Conservation (phyloP, 192 early-diverging fungal species). For the Coemansia javaensis region DNA sequence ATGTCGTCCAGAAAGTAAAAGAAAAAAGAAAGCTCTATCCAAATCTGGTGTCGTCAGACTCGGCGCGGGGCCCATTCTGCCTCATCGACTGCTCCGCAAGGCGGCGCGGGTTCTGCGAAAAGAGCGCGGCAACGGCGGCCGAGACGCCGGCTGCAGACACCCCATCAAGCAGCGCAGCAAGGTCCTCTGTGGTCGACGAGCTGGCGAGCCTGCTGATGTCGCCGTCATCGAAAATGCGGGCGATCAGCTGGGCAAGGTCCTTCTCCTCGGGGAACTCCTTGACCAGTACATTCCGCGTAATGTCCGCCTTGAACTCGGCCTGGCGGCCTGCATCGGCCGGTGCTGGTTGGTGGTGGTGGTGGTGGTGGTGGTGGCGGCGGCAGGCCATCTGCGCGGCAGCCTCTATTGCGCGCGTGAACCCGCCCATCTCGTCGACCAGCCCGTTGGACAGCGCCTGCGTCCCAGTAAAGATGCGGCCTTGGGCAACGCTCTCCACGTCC, state of each 20-base stretch:
- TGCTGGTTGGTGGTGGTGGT: too few relatives aligned
- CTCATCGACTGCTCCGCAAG: background rate
- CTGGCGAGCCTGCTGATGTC: too few relatives aligned
- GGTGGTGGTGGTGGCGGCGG: too few relatives aligned
- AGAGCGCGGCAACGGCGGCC: conserved; percentile 2
- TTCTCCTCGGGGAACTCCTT: conserved; percentile 44
- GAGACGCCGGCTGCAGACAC: background rate
- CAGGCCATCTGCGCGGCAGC: conserved; percentile 19
- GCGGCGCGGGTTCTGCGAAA: background rate
- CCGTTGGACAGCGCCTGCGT: conserved; percentile 53
- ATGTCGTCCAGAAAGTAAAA: too few relatives aligned
- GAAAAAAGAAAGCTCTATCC: too few relatives aligned
- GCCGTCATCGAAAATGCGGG: background rate
- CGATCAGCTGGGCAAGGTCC: background rate
- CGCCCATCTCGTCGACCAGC: conserved; percentile 62
- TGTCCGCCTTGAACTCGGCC: conserved; percentile 13
- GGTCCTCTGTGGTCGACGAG: too few relatives aligned
- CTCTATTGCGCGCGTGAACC: conserved; percentile 48
- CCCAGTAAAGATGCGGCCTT: conserved; percentile 63
- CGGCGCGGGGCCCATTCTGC: conserved; percentile 1
- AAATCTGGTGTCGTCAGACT: conserved; percentile 1
- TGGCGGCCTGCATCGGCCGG: too few relatives aligned
- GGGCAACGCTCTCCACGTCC: conserved; percentile 54
- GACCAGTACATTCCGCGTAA: conserved; percentile 41
- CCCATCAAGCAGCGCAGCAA: background rate